Evolutionary conservation across 768 basidiomycete genomes (phyloP), one percentile per base, ranked within the genome.

Genomic region (Strobilomyces echinocephalus): DNA sequence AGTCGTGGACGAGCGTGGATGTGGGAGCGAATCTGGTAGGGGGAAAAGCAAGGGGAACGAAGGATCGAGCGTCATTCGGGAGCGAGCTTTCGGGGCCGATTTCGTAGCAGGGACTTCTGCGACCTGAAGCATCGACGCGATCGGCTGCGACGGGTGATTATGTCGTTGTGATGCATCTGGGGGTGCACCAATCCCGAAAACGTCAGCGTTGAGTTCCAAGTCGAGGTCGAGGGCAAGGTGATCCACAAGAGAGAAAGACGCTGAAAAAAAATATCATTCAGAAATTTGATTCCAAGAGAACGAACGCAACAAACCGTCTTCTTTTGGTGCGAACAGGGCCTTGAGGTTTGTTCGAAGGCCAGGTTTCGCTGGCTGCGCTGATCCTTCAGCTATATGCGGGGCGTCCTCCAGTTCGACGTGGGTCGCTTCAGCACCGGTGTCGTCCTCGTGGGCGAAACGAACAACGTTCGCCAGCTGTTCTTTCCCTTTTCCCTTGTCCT

Each of bases 141-240:
- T 31, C 53, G 60, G 51, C 39, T 55, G 33, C 11, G 44, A 8
- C 2, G 8, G 16, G 34, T 15, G 43, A 8, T 10, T 28, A 24
- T 54, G 44, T 9, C 46, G 44, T 20, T 47, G 53, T 8, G 41
- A 26, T 55, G 46, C 39, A 42, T 50, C 49, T 0, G 61, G 35
- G 4, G 60, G 69, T 36, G 62, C 58, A 26, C 48, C 41, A 20
- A 60, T 49, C 18, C 65, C 67, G 40, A 68, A 61, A 28, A 79
- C 52, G 36, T 82, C 81, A n/a, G 81, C 78, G 48, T 87, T 85
- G 15, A 87, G 72, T 45, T 87, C 87, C 31, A 84, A 73, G 55
- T 91, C 88, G 20, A 91, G 73, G 46, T 88, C 83, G 30, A 91
- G 79, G 52, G 88, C 83, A 34, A 91, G 79, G 56, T 90, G 83